Base-by-base conservation (phyloP, 441 rosid species). In the Adansonia grandidieri region DNA sequence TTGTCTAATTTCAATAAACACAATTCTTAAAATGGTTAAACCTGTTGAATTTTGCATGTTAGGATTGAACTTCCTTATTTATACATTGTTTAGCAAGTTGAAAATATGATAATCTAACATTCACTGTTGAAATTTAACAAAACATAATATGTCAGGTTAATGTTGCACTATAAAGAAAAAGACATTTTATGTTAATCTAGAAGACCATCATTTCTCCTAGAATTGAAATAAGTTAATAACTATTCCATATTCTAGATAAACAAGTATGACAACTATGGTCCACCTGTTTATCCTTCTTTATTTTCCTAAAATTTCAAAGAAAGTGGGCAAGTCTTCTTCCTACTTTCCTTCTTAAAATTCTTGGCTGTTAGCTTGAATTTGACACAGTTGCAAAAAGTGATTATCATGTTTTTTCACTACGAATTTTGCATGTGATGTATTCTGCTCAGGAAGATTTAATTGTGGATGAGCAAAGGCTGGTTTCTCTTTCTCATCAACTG, bases 281-380 rank as follows among this genome's bases (percentile, higher is more conserved):
- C 54, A 45, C 54, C 9, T 0, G 19, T 45, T 28, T 5, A 45
- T 44, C 54, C 44, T 63, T 32, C 28, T 67, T 11, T 19, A 67
- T 1, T 44, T 66, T 66, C 9, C 15, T 9, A 19, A 44, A 61
- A 61, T 5, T 24, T 61, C 66, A 24, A 61, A 61, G n/a, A 61
- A 67, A 20, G 53, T 71, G n/a, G 32, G 63, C 75, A 28, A 28
- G 24, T 32, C n/a, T 32, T 71, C 15, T 71, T 67, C 71, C 53
- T 44, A 2, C 32, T 5, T 10, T 44, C 13, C 32, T 45, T 67
- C 28, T 44, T 45, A 67, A 28, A 67, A 19, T 20, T 9, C 11
- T n/a, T 53, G 6, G 9, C 24, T 10, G 22, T 24, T 14, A 4
- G 47, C 74, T 28, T 28, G 32, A 28, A 28, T 28, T 28, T 28